phyloP scores from a whole-genome alignment of 306 rosid genomes.

The Cucumis melo region DNA sequence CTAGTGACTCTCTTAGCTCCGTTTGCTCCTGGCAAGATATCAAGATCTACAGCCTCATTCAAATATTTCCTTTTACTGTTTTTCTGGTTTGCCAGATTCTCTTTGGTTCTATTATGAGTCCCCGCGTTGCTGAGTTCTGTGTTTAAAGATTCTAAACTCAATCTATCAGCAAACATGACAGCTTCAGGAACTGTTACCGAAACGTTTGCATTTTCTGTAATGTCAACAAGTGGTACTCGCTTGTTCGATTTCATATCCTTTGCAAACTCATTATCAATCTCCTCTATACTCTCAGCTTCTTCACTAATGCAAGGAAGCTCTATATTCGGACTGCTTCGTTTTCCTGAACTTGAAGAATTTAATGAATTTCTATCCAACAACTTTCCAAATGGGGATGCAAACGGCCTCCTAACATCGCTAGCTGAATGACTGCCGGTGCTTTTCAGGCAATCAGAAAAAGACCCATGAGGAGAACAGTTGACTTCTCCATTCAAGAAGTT shows the following conservation, averaged over 20 bases:
- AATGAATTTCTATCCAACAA: slow-evolving; percentile 56
- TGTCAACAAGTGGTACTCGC: slow-evolving; percentile 49
- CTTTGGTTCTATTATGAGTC: slow-evolving; percentile 32
- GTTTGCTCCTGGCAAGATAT: slow-evolving; percentile 31
- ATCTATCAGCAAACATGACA: slow-evolving; percentile 20
- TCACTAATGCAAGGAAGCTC: slow-evolving; percentile 89
- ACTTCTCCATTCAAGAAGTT: slow-evolving; percentile 12
- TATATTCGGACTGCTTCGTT: slow-evolving; percentile 36
- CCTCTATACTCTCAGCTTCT: slow-evolving; percentile 73
- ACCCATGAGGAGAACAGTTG: slow-evolving; percentile 13
- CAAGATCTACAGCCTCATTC: slow-evolving; percentile 36
- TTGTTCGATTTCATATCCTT: slow-evolving; percentile 21
- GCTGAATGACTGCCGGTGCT: slow-evolving; percentile 19
- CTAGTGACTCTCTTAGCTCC: slow-evolving; percentile 32
- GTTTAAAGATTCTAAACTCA: slow-evolving; percentile 34
- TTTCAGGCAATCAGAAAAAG: slow-evolving; percentile 48
- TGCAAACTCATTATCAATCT: slow-evolving; percentile 29
- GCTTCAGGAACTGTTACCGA: slow-evolving; percentile 38
- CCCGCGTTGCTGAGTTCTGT: slow-evolving; percentile 33
- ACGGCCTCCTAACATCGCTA: slow-evolving; percentile 25
- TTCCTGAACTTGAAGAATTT: slow-evolving; percentile 53
- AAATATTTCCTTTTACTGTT: slow-evolving; percentile 24
- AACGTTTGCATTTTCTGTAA: slow-evolving; percentile 29
- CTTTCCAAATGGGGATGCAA: slow-evolving; percentile 49
- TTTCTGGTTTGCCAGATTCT: slow-evolving; percentile 30